Evolutionary conservation across 306 rosid genomes (phyloP).

Genomic region (Cucurbita maxima): DNA sequence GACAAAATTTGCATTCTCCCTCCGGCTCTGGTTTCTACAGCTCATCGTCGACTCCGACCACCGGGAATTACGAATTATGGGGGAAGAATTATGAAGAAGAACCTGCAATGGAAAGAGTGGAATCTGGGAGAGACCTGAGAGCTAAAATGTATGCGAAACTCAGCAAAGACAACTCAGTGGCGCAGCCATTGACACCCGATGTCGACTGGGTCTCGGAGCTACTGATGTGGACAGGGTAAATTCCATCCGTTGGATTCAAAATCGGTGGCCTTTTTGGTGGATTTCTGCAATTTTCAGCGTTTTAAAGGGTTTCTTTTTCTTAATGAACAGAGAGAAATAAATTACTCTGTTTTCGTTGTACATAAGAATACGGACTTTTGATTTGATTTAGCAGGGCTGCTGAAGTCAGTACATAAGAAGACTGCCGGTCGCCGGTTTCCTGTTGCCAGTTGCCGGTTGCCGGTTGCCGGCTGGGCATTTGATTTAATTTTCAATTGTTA

Average conservation of each 20-base stretch:
- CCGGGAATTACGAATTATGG: conserved; percentile 17
- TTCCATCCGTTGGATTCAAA: not conserved
- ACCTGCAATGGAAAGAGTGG: conserved; percentile 75
- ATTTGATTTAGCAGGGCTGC: not conserved
- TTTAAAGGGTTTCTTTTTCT: not conserved
- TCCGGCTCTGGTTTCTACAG: not conserved
- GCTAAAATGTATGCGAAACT: conserved; percentile 58
- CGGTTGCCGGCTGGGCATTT: not conserved
- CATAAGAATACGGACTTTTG: not conserved
- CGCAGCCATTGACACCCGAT: conserved; percentile 24
- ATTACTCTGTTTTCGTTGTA: not conserved
- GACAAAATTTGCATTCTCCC: not conserved
- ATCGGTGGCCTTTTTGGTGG: conserved; percentile 1
- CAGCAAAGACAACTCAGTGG: conserved; percentile 41
- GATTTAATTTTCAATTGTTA: not conserved
- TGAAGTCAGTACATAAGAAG: not conserved
- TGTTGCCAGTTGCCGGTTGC: not conserved
- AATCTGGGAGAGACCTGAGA: conserved; percentile 54
- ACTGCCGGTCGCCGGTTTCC: no score
- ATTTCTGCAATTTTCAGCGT: not conserved
- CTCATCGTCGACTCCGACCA: not conserved
- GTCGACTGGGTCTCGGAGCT: conserved; percentile 59
- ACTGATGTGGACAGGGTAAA: conserved; percentile 14
- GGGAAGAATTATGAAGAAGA: conserved; percentile 24
- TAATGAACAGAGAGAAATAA: not conserved